Percentiles rank a stretch among this genome's conserved stretches.
Evolutionary conservation across 2,329 filamentous ascomycete species (phyloP).

Genomic region (Paracoccidioides lutzii): DNA sequence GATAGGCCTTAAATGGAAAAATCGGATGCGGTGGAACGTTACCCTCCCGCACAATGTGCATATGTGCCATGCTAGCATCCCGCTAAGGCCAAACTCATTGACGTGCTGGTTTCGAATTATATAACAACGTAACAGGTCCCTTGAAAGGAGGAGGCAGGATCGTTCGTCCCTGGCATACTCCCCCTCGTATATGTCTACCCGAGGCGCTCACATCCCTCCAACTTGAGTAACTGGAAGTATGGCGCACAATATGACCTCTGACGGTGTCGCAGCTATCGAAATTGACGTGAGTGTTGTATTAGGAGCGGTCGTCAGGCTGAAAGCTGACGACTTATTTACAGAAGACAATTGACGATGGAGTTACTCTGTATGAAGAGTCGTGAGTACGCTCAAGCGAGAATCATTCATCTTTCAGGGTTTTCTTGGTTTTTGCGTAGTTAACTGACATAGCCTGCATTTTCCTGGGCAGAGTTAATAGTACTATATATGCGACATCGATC

Average conservation of each 20-base stretch:
- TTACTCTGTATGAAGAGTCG: conserved; percentile 2
- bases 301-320: neutral
- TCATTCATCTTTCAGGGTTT: neutral
- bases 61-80: no score
- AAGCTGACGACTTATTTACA: neutral
- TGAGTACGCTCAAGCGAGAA: neutral
- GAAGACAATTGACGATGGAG: neutral
- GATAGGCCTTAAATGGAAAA: no score
- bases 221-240: neutral
- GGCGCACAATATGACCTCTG: neutral
- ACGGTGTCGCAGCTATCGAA: neutral
- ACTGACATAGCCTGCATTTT: neutral
- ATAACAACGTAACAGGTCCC: no score
- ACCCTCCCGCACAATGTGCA: no score
- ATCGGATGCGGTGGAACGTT: no score
- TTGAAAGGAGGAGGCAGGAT: no score
- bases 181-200: neutral
- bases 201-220: neutral
- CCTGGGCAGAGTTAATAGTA: neutral
- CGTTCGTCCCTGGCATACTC: neutral
- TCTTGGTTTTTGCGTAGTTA: no score
- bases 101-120: no score
- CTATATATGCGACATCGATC: conserved; percentile 7
- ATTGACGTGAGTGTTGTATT: neutral
- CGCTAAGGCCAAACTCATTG: no score